These are phyloP conservation scores for Neonectria coccinea DNA, from an alignment of 2,329 filamentous ascomycete genomes.

Conservation along the genomic window DNA sequence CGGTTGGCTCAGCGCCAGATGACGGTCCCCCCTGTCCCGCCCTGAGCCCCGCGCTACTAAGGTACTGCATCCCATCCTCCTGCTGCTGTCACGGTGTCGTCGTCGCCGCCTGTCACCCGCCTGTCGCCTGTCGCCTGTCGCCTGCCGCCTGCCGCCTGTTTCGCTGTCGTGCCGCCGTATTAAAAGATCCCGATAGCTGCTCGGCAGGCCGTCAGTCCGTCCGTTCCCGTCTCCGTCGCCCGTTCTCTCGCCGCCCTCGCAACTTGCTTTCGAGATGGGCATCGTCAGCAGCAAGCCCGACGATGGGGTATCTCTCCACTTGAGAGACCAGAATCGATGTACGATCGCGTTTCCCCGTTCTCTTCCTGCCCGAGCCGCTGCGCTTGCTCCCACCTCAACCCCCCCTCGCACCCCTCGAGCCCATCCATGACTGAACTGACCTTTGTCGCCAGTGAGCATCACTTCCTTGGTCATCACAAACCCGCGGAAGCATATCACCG, in stretches of 20 bases:
- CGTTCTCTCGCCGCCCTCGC: constrained; percentile 31
- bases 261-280: constrained; percentile 75
- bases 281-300: constrained; percentile 90
- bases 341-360: constrained; percentile 54
- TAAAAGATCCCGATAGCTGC: constrained; percentile 46
- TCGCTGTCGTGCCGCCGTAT: constrained; percentile 41
- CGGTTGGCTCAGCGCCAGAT: constrained; percentile 49
- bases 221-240: constrained; percentile 29
- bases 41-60: constrained; percentile 48
- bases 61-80: constrained; percentile 38
- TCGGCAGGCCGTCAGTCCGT: constrained; percentile 37
- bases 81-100: constrained; percentile 44
- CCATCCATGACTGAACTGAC: constrained; percentile 34
- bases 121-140: constrained; percentile 25
- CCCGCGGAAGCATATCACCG: constrained; percentile 78
- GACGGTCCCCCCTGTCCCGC: constrained; percentile 46
- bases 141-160: constrained; percentile 27
- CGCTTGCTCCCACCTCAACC: constrained; percentile 16
- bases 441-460: constrained; percentile 77
- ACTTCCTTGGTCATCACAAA: constrained; percentile 86
- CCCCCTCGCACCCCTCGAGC: background rate
- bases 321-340: constrained; percentile 95
- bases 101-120: constrained; percentile 29
- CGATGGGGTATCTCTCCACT: constrained; percentile 81
- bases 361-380: constrained; percentile 27